phyloP scores from a whole-genome alignment of 768 basidiomycete species.

The Hygrophorus russula region DNA sequence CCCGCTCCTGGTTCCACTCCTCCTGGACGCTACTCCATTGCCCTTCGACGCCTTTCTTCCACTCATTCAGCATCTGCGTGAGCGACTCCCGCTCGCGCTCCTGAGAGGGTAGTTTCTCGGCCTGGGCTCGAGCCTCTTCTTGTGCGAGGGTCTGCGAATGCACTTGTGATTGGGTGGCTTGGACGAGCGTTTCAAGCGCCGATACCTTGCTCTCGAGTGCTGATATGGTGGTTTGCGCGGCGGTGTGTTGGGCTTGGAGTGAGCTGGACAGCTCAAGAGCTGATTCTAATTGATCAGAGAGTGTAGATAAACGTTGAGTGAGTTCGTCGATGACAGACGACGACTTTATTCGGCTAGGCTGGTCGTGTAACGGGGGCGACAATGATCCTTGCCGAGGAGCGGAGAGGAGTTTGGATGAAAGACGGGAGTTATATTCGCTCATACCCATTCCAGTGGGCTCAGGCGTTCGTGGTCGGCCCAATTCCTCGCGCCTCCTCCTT shows the following conservation, averaged over 20 bases:
- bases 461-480: constrained; percentile 69
- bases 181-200: constrained; percentile 55
- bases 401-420: constrained; percentile 10
- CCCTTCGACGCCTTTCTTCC: constrained; percentile 72
- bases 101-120: constrained; percentile 35
- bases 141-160: constrained; percentile 6
- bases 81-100: constrained; percentile 27
- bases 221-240: constrained; percentile 66
- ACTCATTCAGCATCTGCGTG: constrained; percentile 49
- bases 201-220: constrained; percentile 58
- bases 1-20: constrained; percentile 76
- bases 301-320: constrained; percentile 44
- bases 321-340: constrained; percentile 39
- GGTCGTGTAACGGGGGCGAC: constrained; percentile 13
- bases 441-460: constrained; percentile 60
- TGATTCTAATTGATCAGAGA: constrained; percentile 81
- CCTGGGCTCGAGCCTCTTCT: constrained; percentile 32
- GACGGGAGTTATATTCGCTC: constrained; percentile 12
- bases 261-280: constrained; percentile 59
- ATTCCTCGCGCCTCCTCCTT: constrained; percentile 40
- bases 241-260: constrained; percentile 43
- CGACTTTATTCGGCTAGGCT: constrained; percentile 10
- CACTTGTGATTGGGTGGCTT: constrained; percentile 2
- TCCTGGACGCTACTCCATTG: constrained; percentile 65
- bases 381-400: constrained; percentile 12